Conservation (phyloP, 2,329 filamentous ascomycete genomes). For the Penicillium sp. region DNA sequence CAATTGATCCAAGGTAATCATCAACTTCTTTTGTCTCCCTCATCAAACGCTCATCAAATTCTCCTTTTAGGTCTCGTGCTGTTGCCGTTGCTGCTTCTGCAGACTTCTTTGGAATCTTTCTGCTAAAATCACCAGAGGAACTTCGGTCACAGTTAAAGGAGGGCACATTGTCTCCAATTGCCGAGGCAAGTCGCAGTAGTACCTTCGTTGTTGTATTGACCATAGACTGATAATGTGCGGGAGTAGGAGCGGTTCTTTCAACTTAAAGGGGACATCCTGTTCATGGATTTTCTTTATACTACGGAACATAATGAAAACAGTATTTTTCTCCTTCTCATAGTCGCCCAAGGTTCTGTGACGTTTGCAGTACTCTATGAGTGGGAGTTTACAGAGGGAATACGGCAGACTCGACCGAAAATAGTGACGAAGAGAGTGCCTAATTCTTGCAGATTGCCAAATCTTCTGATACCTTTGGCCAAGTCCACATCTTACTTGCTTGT, state of each 20-base stretch:
- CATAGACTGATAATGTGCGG: neutral
- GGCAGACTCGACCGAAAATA: constrained; percentile 24
- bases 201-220: neutral
- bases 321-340: constrained; percentile 70
- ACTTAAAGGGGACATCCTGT: constrained; percentile 71
- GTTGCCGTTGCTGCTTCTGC: constrained; percentile 68
- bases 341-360: constrained; percentile 43
- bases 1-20: constrained; percentile 70
- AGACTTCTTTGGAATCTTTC: constrained; percentile 66
- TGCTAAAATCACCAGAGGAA: constrained; percentile 56
- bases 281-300: constrained; percentile 81
- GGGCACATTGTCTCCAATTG: constrained; percentile 57
- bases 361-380: constrained; percentile 51
- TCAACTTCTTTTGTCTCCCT: neutral
- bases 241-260: constrained; percentile 45
- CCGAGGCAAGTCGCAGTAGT: constrained; percentile 37
- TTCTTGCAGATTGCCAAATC: constrained; percentile 56
- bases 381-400: constrained; percentile 42
- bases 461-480: constrained; percentile 69
- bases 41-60: constrained; percentile 13
- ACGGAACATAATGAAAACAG: constrained; percentile 61
- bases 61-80: constrained; percentile 45
- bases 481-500: constrained; percentile 68
- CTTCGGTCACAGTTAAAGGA: constrained; percentile 50
- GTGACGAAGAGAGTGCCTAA: constrained; percentile 28